These are phyloP conservation scores for Penicillium capsulatum DNA, from an alignment of 2,329 filamentous ascomycete species.

Conservation along the genomic window DNA sequence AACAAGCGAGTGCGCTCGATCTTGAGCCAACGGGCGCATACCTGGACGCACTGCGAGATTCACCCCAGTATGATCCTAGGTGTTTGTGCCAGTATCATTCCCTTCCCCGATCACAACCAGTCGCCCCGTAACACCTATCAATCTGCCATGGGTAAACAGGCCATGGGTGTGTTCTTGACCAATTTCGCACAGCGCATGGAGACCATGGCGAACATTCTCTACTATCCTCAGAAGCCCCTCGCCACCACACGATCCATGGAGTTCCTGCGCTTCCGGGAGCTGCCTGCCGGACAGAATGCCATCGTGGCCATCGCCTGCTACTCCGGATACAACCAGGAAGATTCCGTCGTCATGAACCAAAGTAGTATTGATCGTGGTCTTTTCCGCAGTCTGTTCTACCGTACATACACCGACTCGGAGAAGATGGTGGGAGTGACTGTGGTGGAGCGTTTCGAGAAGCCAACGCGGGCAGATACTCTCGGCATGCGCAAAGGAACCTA, in stretches of 20 bases:
- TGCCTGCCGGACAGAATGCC: conserved; percentile 94
- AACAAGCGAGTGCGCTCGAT: conserved; percentile 85
- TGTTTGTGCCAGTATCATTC: conserved; percentile 98
- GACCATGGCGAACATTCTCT: conserved; percentile 98
- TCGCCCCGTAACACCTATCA: conserved; percentile 99
- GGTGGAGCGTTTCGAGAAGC: conserved; percentile 93
- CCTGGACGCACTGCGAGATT: conserved; percentile 98
- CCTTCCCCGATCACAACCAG: conserved; percentile 97
- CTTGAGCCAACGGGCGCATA: conserved; percentile 80
- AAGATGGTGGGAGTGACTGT: conserved; percentile 87
- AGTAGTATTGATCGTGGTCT: conserved; percentile 96
- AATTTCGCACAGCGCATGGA: conserved; percentile 98
- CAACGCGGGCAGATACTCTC: conserved; percentile 79
- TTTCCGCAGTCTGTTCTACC: conserved; percentile 96
- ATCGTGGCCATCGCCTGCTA: conserved; percentile 98
- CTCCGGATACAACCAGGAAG: conserved; percentile 99
- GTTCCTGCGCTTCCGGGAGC: conserved; percentile 94
- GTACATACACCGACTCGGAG: conserved; percentile 94
- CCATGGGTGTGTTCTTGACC: conserved; percentile 97
- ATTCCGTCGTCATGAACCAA: conserved; percentile 99
- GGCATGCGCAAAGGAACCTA: conserved; percentile 93
- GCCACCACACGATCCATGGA: conserved; percentile 98
- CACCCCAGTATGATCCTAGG: conserved; percentile 98
- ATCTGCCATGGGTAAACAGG: conserved; percentile 99
- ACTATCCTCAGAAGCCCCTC: conserved; percentile 96